A percentile compares a stretch with the other conserved stretches of the same genome.
These are phyloP conservation scores for Henckelia pumila DNA, from an alignment of 257 asterid genomes.

Conservation along the genomic window DNA sequence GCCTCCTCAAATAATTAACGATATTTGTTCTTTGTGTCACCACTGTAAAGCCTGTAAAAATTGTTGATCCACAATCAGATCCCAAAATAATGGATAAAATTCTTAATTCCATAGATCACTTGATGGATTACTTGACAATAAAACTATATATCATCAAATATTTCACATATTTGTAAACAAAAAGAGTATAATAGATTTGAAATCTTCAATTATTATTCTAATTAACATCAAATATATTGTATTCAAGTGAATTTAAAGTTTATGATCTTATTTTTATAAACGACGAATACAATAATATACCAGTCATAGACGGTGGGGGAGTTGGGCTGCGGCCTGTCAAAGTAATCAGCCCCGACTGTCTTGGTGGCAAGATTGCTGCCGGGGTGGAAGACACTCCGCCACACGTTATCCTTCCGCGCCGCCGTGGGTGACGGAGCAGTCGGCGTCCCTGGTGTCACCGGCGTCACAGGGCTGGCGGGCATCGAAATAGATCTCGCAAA, in stretches of 20 bases:
- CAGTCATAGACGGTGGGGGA: slow-evolving; percentile 97
- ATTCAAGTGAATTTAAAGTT: no score
- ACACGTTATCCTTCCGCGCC: slow-evolving; percentile 66
- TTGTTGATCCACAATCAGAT: no score
- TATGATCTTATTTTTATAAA: no score
- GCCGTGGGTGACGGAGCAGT: slow-evolving; percentile 53
- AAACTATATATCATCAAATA: no score
- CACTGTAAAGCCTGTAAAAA: slow-evolving; percentile 78
- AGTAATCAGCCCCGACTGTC: slow-evolving; percentile 62
- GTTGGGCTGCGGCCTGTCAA: slow-evolving; percentile 85
- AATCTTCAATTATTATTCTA: no score
- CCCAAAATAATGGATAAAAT: no score
- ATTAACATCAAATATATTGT: no score
- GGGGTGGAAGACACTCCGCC: slow-evolving; percentile 98
- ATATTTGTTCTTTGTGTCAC: slow-evolving; percentile 76
- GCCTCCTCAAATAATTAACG: slow-evolving; percentile 25
- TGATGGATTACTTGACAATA: no score
- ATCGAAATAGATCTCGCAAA: slow-evolving; percentile 56
- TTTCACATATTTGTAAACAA: no score
- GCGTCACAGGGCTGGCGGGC: slow-evolving; percentile 53
- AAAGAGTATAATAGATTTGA: no score
- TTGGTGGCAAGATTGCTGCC: slow-evolving; percentile 86
- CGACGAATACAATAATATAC: no score
- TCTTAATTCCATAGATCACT: no score
- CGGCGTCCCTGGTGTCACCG: slow-evolving; percentile 65